Evolutionary conservation across 768 basidiomycete species (phyloP), one percentile per base, ranked within the genome.

Genomic region (Pholiota molesta): DNA sequence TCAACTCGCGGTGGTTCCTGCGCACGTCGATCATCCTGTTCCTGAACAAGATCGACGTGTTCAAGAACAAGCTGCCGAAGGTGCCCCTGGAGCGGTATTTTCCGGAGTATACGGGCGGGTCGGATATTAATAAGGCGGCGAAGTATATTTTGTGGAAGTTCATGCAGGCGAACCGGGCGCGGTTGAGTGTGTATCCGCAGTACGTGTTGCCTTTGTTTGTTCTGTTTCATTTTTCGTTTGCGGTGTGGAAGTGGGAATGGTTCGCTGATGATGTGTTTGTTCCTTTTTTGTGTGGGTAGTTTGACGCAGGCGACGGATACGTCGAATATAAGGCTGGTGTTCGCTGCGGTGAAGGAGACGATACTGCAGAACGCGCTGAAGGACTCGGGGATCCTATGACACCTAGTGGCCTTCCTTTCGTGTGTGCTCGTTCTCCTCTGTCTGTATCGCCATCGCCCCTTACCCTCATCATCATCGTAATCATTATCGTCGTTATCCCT

Each of bases 61-160:
- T 97, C 78, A 89, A 92, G 55, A 88, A 88, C 70, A 97, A 97
- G 75, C 81, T 97, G 17, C 90, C 90, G 5, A 83, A 81, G 74
- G 81, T 90, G 0, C 90, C 90, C 3, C 74, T 94, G n/a, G 89
- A 91, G 63, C 78, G 79, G 45, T 90, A 90, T 72, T 95, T 95
- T 73, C 87, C 92, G 4, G 94, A 95, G 69, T 96, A 96, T 73
- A 91, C 91, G 0, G 93, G 93, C 33, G 94, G 94, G 4, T 74
- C 88, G 3, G 92, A 96, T 69, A 92, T 96, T 73, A 95, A 94
- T 78, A 96, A 96, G 74, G 94, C 94, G 1, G 94, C 95, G 0
- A 95, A 95, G 68, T 97, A 94, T 65, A 95, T 98, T 57, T 78
- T 98, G 39, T 97, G 94, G 95, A 79, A 91, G 69, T 98, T 97